phyloP scores from a whole-genome alignment of 805 yeast genomes.

The Diddensiella caesifluorescens region DNA sequence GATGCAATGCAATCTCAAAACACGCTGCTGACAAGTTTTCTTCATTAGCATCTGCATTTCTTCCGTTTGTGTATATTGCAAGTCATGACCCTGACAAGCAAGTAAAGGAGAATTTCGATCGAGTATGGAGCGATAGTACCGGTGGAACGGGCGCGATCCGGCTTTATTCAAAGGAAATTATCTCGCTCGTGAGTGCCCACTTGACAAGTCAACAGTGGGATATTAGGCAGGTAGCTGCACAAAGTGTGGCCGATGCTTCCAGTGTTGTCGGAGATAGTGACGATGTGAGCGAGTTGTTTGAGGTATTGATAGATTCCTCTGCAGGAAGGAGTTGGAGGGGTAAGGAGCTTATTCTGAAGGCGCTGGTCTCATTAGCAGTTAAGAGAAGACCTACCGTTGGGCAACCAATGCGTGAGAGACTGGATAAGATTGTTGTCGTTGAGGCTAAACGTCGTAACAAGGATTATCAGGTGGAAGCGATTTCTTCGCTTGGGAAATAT shows the following conservation, averaged over 20 bases:
- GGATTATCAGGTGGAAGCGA: constrained; percentile 53
- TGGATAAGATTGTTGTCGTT: constrained; percentile 43
- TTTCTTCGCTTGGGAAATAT: constrained; percentile 50
- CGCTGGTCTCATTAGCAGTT: constrained; percentile 54
- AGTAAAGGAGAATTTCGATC: constrained; percentile 46
- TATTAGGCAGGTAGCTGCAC: constrained; percentile 65
- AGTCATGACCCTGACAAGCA: constrained; percentile 54
- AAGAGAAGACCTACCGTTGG: constrained; percentile 40
- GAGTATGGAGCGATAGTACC: constrained; percentile 74
- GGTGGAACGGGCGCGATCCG: constrained; percentile 68
- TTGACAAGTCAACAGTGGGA: constrained; percentile 51
- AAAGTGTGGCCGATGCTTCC: constrained; percentile 29
- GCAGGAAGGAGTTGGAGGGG: constrained; percentile 86
- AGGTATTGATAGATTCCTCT: constrained; percentile 52
- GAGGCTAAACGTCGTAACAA: constrained; percentile 68
- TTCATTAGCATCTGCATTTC: constrained; percentile 52
- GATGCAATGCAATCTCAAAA: constrained; percentile 60
- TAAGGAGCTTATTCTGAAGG: constrained; percentile 68
- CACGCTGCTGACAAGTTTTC: constrained; percentile 66
- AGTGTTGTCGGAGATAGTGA: constrained; percentile 6
- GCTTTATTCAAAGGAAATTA: constrained; percentile 65
- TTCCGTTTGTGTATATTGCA: constrained; percentile 78
- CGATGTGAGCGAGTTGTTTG: constrained; percentile 38
- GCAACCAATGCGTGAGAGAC: constrained; percentile 32
- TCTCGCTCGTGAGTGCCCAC: constrained; percentile 44